phyloP scores from a whole-genome alignment of 805 yeast species.

The Komagataella kurtzmanii region DNA sequence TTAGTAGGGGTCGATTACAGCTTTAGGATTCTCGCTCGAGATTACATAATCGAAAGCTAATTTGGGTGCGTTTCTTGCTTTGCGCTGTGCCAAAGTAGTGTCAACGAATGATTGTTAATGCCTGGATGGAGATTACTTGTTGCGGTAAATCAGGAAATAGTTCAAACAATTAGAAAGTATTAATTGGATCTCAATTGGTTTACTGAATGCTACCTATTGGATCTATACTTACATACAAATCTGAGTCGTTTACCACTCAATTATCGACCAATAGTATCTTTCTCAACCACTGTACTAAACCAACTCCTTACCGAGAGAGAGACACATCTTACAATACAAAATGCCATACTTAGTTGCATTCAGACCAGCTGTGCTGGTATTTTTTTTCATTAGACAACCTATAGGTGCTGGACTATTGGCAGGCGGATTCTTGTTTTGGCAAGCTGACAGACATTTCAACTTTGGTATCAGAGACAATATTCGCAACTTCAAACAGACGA shows the following conservation, averaged over 20 bases:
- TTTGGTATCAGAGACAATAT: slow-evolving; percentile 17
- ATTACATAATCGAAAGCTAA: neutral
- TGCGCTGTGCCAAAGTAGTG: too few species aligned
- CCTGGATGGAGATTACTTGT: too few species aligned
- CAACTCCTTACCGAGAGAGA: neutral
- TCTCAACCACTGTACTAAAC: neutral
- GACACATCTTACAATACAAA: neutral
- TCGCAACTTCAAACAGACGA: slow-evolving; percentile 12
- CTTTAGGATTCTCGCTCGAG: neutral
- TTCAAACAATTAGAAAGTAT: too few species aligned
- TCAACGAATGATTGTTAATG: too few species aligned
- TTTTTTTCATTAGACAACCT: slow-evolving; percentile 23
- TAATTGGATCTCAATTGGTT: too few species aligned
- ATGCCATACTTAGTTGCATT: slow-evolving; percentile 6
- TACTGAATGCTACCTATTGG: too few species aligned
- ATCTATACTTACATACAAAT: too few species aligned
- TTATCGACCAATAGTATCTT: neutral
- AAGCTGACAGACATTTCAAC: slow-evolving; percentile 18
- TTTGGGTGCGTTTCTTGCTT: neutral
- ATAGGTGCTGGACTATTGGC: slow-evolving; percentile 19
- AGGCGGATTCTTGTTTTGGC: slow-evolving; percentile 20
- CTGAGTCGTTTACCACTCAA: neutral
- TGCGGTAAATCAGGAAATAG: too few species aligned
- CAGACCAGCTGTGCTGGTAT: slow-evolving; percentile 22
- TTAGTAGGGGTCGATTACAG: neutral